Conservation (phyloP, 768 basidiomycete genomes). For the Leucosporidium creatinivorum region DNA sequence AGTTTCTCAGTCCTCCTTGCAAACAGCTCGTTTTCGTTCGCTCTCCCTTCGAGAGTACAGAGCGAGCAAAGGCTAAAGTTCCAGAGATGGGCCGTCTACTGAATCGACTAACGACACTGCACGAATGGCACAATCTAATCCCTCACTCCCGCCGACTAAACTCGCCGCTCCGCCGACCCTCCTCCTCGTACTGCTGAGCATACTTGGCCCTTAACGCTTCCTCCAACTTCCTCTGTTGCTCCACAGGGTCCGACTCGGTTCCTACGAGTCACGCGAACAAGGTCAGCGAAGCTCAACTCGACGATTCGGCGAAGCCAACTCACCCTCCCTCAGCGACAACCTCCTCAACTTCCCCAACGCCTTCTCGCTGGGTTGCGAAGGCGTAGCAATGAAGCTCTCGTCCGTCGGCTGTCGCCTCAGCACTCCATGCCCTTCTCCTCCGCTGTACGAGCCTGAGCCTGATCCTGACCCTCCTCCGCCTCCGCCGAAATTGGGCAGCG, state of each 20-base stretch:
- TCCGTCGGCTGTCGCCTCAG: neutral
- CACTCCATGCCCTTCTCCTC: neutral
- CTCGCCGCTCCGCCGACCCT: neutral
- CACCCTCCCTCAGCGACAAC: slow-evolving; percentile 5
- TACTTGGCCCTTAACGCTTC: slow-evolving; percentile 22
- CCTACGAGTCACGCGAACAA: neutral
- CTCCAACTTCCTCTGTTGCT: slow-evolving; percentile 11
- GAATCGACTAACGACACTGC: too few species aligned
- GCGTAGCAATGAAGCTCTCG: slow-evolving; percentile 4
- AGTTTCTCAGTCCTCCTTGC: too few species aligned
- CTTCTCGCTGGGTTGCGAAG: slow-evolving; percentile 15
- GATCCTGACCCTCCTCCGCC: neutral
- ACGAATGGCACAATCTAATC: too few species aligned
- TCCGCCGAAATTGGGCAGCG: too few species aligned
- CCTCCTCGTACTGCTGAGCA: slow-evolving; percentile 6
- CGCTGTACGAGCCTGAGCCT: neutral
- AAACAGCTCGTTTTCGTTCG: too few species aligned
- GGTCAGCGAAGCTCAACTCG: neutral
- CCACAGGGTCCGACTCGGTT: neutral
- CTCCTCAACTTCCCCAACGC: slow-evolving; percentile 29
- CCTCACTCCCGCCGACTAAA: too few species aligned
- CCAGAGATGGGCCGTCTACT: too few species aligned
- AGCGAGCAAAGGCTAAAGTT: too few species aligned
- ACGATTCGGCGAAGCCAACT: too few species aligned
- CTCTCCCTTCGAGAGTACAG: too few species aligned